Percentiles rank a stretch among this genome's conserved stretches.
Evolutionary conservation across 2,329 filamentous ascomycete species (phyloP).

Genomic region (Fusarium zealandicum): DNA sequence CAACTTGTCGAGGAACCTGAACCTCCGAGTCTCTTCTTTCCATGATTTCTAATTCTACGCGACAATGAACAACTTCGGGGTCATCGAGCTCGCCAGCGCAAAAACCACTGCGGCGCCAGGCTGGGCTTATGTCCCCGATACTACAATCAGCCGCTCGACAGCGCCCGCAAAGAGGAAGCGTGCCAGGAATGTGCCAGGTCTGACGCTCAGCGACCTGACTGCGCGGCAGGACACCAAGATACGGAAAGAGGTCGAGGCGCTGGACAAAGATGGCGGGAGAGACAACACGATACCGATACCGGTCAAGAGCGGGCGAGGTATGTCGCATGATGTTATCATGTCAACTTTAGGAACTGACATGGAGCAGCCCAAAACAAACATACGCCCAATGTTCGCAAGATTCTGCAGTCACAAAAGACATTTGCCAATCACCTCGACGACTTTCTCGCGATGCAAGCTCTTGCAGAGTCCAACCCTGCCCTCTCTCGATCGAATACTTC

Average conservation of each 20-base stretch:
- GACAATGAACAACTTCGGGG: constrained; percentile 72
- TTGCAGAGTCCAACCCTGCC: constrained; percentile 49
- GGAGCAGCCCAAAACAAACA: constrained; percentile 59
- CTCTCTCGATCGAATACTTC: constrained; percentile 44
- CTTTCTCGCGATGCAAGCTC: constrained; percentile 70
- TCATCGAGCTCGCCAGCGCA: constrained; percentile 80
- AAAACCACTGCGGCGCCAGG: constrained; percentile 77
- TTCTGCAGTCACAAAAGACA: constrained; percentile 81
- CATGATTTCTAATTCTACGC: constrained; percentile 6
- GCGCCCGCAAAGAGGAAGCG: constrained; percentile 73
- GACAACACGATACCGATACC: constrained; percentile 77
- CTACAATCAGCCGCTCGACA: constrained; percentile 64
- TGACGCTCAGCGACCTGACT: constrained; percentile 70
- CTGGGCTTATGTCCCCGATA: constrained; percentile 91
- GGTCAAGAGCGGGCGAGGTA: constrained; percentile 57
- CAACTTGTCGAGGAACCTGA: neutral
- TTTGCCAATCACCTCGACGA: constrained; percentile 85
- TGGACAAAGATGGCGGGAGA: constrained; percentile 80
- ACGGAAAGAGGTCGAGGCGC: constrained; percentile 79
- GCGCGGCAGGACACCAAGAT: constrained; percentile 85
- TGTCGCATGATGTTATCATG: constrained; percentile 14
- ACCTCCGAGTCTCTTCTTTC: neutral
- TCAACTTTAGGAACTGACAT: constrained; percentile 10
- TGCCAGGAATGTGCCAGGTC: constrained; percentile 63
- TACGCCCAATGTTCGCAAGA: constrained; percentile 76